Evolutionary conservation across 1,284 basidiomycete species (phyloP).

Genomic region (Rhodotorula sp.): DNA sequence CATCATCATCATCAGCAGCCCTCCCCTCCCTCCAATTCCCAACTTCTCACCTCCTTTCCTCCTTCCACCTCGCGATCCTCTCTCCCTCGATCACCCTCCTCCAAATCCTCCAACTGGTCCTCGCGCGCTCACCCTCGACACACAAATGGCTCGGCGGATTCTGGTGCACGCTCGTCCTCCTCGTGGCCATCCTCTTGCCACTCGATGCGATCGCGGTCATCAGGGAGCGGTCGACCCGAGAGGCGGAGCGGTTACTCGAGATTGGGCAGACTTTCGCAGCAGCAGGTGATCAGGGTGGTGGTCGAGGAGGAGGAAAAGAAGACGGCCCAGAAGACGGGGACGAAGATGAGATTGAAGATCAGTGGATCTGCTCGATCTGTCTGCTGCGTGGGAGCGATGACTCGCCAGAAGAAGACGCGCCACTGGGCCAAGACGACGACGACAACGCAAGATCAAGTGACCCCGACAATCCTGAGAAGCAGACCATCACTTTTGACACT

Average conservation of each 20-base stretch:
- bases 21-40: not conserved
- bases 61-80: not conserved
- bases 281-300: too few species aligned
- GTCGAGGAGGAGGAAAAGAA: too few species aligned
- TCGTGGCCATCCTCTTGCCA: not conserved
- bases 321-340: too few species aligned
- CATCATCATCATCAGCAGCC: not conserved
- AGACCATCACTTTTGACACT: not conserved
- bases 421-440: not conserved
- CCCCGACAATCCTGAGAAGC: not conserved
- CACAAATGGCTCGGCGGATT: not conserved
- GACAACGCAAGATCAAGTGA: not conserved
- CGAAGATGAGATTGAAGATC: not conserved
- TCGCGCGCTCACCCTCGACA: slow-evolving; percentile 1
- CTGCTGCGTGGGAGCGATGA: slow-evolving; percentile 12
- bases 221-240: not conserved
- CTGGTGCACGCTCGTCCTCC: not conserved
- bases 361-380: slow-evolving; percentile 11
- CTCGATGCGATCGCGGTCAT: not conserved
- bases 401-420: not conserved
- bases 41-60: not conserved
- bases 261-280: not conserved
- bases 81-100: not conserved
- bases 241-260: not conserved
- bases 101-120: slow-evolving; percentile 2